A percentile compares a stretch with the other conserved stretches of the same genome.
These are phyloP conservation scores for Candida bentonensis DNA, from an alignment of 805 yeast genomes.

Conservation along the genomic window DNA sequence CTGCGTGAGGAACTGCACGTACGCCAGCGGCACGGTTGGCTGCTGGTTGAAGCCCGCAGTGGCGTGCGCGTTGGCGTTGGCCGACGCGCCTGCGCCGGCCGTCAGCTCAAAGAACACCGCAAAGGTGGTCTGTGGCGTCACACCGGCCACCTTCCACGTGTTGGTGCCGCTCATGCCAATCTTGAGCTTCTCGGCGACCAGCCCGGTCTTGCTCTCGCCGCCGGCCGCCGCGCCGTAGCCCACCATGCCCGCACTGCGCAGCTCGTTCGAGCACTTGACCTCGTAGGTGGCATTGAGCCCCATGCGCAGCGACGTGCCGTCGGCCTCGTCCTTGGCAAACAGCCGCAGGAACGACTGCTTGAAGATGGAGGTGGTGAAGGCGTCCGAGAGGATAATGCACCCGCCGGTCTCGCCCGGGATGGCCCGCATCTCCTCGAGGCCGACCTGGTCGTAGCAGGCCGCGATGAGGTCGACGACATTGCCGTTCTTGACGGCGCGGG, in stretches of 20 bases:
- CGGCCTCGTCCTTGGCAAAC: constrained; percentile 50
- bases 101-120: constrained; percentile 67
- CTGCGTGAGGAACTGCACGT: constrained; percentile 69
- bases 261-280: constrained; percentile 66
- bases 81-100: neutral
- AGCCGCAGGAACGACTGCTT: constrained; percentile 77
- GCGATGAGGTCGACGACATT: constrained; percentile 82
- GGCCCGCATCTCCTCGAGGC: constrained; percentile 83
- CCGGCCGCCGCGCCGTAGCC: constrained; percentile 69
- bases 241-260: constrained; percentile 74
- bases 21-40: constrained; percentile 15
- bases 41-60: constrained; percentile 14
- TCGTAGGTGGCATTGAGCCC: constrained; percentile 73
- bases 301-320: constrained; percentile 63
- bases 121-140: constrained; percentile 69
- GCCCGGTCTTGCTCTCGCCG: constrained; percentile 37
- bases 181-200: constrained; percentile 65
- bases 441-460: constrained; percentile 93
- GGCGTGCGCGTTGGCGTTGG: constrained; percentile 15
- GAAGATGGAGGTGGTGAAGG: constrained; percentile 87
- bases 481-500: constrained; percentile 55
- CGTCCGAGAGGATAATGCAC: constrained; percentile 70
- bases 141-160: constrained; percentile 63
- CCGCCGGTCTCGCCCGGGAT: constrained; percentile 81
- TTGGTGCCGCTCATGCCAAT: constrained; percentile 82